Conservation (phyloP, 768 basidiomycete species). For the Leccinum truebloodii region DNA sequence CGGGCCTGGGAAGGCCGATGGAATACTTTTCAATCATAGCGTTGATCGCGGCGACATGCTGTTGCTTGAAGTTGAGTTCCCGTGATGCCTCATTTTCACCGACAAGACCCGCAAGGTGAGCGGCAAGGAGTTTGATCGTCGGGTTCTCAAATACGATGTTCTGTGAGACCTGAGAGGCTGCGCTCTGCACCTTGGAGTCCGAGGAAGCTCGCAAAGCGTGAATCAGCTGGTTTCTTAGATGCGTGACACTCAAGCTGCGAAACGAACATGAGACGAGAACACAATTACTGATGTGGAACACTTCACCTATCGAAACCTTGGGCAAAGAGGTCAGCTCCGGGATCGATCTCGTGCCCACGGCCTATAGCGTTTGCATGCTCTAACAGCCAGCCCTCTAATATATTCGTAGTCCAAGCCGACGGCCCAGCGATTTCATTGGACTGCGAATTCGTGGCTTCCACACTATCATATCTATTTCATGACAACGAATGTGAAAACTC, state of each 20-base stretch:
- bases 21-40: constrained; percentile 28
- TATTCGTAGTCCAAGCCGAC: constrained; percentile 1
- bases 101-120: constrained; percentile 6
- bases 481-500: neutral
- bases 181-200: constrained; percentile 19
- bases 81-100: neutral
- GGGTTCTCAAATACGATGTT: constrained; percentile 40
- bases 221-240: constrained; percentile 15
- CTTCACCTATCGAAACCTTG: constrained; percentile 37
- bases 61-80: neutral
- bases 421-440: constrained; percentile 3
- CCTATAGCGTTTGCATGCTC: constrained; percentile 5
- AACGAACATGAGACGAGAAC: neutral
- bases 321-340: constrained; percentile 20
- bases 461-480: constrained; percentile 9
- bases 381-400: constrained; percentile 8
- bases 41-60: constrained; percentile 25
- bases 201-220: constrained; percentile 26
- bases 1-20: neutral
- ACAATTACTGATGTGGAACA: too few species aligned
- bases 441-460: neutral
- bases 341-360: neutral
- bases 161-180: constrained; percentile 25
- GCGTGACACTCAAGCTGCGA: constrained; percentile 24
- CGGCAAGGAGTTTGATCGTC: constrained; percentile 27